Percentiles rank a stretch among this genome's conserved stretches.
Conservation (phyloP, 176 grass and related monocot species). For the Raddia distichophylla region DNA sequence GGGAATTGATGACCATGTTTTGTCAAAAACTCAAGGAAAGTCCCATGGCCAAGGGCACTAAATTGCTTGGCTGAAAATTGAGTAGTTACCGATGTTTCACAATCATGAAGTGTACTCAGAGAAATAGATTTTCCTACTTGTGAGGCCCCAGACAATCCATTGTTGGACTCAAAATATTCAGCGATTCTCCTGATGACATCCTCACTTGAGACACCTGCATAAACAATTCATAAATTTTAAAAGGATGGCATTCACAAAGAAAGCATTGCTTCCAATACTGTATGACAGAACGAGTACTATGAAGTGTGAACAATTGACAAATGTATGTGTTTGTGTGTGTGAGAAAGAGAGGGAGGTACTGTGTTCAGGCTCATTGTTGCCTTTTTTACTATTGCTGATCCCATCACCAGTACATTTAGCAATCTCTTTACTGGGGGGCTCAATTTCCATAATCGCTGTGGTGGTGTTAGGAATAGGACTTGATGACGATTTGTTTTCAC, state of each 20-base stretch:
- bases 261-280: background rate
- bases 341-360: slow-evolving; percentile 7
- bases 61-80: slow-evolving; percentile 81
- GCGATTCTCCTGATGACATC: slow-evolving; percentile 67
- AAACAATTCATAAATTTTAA: slow-evolving; percentile 28
- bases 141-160: slow-evolving; percentile 31
- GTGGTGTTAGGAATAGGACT: slow-evolving; percentile 52
- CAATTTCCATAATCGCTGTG: slow-evolving; percentile 77
- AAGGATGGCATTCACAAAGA: slow-evolving; percentile 12
- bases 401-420: slow-evolving; percentile 34
- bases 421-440: slow-evolving; percentile 62
- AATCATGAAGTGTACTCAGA: slow-evolving; percentile 66
- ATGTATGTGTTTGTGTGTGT: background rate
- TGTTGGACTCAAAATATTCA: slow-evolving; percentile 69
- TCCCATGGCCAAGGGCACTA: slow-evolving; percentile 74
- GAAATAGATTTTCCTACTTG: slow-evolving; percentile 44
- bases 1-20: slow-evolving; percentile 61
- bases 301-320: background rate
- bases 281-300: slow-evolving; percentile 8
- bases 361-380: background rate
- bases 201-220: slow-evolving; percentile 56
- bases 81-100: slow-evolving; percentile 61
- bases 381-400: slow-evolving; percentile 29
- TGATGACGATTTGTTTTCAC: slow-evolving; percentile 58
- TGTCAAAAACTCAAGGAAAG: slow-evolving; percentile 79